Conservation (phyloP, 1,284 basidiomycete species). For the Heliocybe sulcata region DNA sequence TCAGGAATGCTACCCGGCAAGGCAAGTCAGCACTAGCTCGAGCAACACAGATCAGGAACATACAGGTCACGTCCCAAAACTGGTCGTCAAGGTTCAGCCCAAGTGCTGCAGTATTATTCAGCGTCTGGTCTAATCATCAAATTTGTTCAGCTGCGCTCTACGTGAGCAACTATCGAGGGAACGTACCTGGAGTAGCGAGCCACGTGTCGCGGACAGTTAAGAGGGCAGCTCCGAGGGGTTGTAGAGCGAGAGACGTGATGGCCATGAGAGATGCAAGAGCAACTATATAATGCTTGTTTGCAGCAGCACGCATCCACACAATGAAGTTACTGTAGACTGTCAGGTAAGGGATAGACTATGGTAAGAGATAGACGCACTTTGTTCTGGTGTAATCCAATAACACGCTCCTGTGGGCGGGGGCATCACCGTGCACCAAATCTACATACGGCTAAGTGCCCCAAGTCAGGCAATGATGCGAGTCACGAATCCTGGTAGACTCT, state of each 20-base stretch:
- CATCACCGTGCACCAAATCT: conserved; percentile 46
- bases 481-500: conserved; percentile 1
- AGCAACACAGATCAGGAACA: conserved; percentile 10
- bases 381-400: conserved; percentile 46
- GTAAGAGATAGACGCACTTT: conserved; percentile 24
- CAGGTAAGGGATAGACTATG: neutral
- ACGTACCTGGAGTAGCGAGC: conserved; percentile 27
- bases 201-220: conserved; percentile 38
- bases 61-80: conserved; percentile 40
- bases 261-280: conserved; percentile 38
- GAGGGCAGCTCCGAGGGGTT: conserved; percentile 42
- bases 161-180: neutral
- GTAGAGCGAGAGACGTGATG: conserved; percentile 35
- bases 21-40: neutral
- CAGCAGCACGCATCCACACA: conserved; percentile 33
- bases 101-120: conserved; percentile 28
- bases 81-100: conserved; percentile 35
- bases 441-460: conserved; percentile 35
- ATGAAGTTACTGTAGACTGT: conserved; percentile 30
- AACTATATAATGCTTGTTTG: conserved; percentile 42
- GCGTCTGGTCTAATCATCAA: conserved; percentile 22
- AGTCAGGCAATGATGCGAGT: neutral
- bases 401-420: conserved; percentile 39
- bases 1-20: conserved; percentile 33
- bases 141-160: no score